A percentile compares a stretch with the other conserved stretches of the same genome.
Conservation (phyloP, 345 rosid genomes). For the Eucalyptus tenuipes region DNA sequence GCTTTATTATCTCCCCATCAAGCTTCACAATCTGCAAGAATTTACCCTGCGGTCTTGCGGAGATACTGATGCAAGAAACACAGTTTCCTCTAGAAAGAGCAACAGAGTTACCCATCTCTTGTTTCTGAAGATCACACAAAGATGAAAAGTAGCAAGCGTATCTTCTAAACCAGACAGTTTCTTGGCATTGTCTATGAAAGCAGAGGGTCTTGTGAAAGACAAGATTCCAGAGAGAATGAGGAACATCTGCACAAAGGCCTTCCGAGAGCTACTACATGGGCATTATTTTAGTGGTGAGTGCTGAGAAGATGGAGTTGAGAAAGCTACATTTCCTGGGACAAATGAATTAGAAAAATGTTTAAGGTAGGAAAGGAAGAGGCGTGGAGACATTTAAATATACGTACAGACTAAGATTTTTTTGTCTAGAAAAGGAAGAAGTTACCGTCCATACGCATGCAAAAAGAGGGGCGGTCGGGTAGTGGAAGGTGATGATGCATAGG, state of each 20-base stretch:
- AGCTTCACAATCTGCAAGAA: slow-evolving; percentile 17
- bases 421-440: neutral
- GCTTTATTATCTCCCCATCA: slow-evolving; percentile 13
- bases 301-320: neutral
- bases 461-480: neutral
- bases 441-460: slow-evolving; percentile 10
- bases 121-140: neutral
- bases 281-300: neutral
- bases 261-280: neutral
- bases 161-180: neutral
- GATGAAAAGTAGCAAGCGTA: neutral
- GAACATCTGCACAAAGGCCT: neutral
- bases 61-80: neutral
- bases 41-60: neutral
- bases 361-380: neutral
- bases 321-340: neutral
- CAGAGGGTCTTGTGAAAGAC: neutral
- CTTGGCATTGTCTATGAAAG: neutral
- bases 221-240: neutral
- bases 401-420: neutral
- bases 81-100: neutral
- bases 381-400: neutral
- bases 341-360: neutral
- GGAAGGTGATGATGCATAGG: neutral
- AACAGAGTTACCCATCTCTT: slow-evolving; percentile 5